phyloP scores from a whole-genome alignment of 352 stramenopile species.

The Hyaloperonospora brassicae region DNA sequence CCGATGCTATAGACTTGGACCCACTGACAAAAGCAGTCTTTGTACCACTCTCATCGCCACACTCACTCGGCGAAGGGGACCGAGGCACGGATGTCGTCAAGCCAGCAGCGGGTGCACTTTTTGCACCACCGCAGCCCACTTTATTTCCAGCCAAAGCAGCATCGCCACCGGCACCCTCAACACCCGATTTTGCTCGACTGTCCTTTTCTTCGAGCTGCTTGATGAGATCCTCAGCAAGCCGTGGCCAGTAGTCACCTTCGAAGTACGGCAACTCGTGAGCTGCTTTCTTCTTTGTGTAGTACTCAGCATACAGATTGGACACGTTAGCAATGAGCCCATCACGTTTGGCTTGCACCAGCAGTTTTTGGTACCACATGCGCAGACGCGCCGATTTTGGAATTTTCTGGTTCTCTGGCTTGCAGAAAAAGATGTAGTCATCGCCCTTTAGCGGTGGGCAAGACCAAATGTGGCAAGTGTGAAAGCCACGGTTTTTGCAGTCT shows the following conservation, averaged over 20 bases:
- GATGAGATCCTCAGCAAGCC: conserved; percentile 97
- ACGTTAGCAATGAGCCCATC: conserved; percentile 74
- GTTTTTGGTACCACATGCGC: conserved; percentile 83
- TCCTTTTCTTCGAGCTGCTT: conserved; percentile 95
- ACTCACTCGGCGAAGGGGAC: conserved; percentile 47
- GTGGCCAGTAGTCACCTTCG: conserved; percentile 98
- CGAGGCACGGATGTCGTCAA: conserved; percentile 36
- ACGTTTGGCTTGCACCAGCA: conserved; percentile 74
- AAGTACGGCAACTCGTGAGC: conserved; percentile 95
- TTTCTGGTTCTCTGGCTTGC: conserved; percentile 86
- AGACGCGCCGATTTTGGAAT: conserved; percentile 82
- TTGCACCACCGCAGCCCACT: too few species aligned
- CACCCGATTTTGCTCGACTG: conserved; percentile 23
- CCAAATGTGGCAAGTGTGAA: conserved; percentile 86
- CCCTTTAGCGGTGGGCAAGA: conserved; percentile 84
- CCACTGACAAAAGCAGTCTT: conserved; percentile 8
- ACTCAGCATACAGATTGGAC: conserved; percentile 81
- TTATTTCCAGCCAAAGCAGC: too few species aligned
- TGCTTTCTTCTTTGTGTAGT: conserved; percentile 84
- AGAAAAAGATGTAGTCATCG: conserved; percentile 88
- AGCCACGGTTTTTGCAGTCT: conserved; percentile 81
- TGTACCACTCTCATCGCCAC: conserved; percentile 24
- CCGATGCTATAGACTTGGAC: conserved; percentile 10
- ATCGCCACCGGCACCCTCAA: conserved; percentile 7
- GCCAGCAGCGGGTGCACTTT: conserved; percentile 16